A percentile compares a stretch with the other conserved stretches of the same genome.
These are phyloP conservation scores for Neurospora tetrasperma DNA, from an alignment of 495 filamentous ascomycete species.

Conservation along the genomic window DNA sequence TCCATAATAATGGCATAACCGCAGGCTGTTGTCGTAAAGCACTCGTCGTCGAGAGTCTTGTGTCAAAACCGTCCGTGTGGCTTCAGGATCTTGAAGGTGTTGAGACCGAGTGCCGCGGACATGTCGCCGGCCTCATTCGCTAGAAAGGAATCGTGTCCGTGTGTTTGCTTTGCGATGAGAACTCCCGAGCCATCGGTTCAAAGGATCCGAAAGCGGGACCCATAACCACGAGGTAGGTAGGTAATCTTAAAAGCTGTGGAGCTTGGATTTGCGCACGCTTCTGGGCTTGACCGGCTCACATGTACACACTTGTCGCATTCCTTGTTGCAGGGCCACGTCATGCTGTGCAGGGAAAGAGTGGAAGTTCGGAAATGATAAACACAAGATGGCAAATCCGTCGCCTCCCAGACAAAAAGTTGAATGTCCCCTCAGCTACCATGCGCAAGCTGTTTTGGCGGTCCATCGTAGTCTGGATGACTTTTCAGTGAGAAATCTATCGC, in stretches of 20 bases:
- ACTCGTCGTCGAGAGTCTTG: not conserved
- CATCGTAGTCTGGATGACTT: not conserved
- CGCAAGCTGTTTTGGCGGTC: not conserved
- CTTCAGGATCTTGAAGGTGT: conserved; percentile 1
- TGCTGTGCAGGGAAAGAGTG: not conserved
- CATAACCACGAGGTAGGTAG: not conserved
- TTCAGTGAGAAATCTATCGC: not conserved
- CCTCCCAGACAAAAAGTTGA: not conserved
- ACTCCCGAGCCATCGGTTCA: not conserved
- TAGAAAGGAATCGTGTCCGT: not conserved
- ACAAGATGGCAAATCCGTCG: not conserved
- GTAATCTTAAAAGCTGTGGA: not conserved
- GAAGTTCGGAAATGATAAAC: not conserved
- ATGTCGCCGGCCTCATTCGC: not conserved
- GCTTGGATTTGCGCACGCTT: not conserved
- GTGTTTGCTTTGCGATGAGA: not conserved
- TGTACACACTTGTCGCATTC: not conserved
- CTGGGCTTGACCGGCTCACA: not conserved
- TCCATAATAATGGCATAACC: not conserved
- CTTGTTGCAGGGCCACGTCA: not conserved
- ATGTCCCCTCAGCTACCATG: not conserved
- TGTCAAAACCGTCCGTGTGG: conserved; percentile 7
- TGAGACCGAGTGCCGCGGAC: not conserved
- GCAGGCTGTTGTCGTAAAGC: not conserved
- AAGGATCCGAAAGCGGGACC: not conserved